Evolutionary conservation across 176 grass and related monocot genomes (phyloP), one percentile per base, ranked within the genome.

Genomic region (Raddia guianensis): DNA sequence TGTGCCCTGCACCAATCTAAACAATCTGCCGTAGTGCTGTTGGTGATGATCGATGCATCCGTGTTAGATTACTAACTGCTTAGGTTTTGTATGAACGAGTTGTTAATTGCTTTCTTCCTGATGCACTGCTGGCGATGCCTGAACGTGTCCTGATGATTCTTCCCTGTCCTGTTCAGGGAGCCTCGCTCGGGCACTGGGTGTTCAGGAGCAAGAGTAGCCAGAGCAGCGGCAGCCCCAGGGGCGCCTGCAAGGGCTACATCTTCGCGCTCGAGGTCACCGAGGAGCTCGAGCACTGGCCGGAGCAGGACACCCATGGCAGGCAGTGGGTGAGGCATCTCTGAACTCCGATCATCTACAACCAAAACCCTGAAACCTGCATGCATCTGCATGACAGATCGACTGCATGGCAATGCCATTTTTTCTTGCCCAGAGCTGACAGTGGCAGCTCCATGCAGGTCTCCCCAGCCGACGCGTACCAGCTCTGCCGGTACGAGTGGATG

Each of bases 401-500:
- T n/a, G 45, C 57, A 46, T 18, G 19, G 2, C 52, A 63, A 10
- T 12, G 33, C n/a, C 37, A 55, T 61, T 21, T 61, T 21, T 50
- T 16, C 33, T 34, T 57, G 51, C 48, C 65, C 64, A 69, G 49
- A 57, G 3, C 19, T 75, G 20, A 53, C 49, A 52, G 11, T 34
- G 14, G n/a, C 56, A 49, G 40, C 63, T 63, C 60, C 33, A 14
- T 43, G 11, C 34, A 94, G 91, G 83, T 98, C 34, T 74, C 88
- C 2, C 71, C 88, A 3, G 74, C 49, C 57, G 90, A 95, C 5
- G 90, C 95, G 37, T 93, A 87, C 50, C 20, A 75, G 43, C 80
- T 93, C 32, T 98, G 86, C 61, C 90, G 95, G 67, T 98, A 98
- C 66, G 88, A 93, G 44, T 98, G 95, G 95, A 98, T 98, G 95